Evolutionary conservation across 2,329 filamentous ascomycete species (phyloP).

Genomic region (Domatiomyces catenatus): DNA sequence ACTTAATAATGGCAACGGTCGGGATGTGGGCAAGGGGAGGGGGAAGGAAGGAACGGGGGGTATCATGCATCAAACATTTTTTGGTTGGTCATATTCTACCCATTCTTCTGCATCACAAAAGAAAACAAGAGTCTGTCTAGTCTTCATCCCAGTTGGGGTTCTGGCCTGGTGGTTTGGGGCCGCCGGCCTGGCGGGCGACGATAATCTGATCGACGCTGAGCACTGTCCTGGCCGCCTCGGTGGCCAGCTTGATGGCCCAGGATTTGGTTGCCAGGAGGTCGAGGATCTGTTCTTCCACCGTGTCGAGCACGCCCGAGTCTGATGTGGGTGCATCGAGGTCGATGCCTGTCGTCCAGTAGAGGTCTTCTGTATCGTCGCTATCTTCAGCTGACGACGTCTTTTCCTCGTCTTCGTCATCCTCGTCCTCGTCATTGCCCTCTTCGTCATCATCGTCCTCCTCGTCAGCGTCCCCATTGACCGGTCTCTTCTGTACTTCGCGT

Average conservation of each 20-base stretch:
- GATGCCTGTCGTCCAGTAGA: slow-evolving; percentile 80
- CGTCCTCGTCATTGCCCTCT: slow-evolving; percentile 10
- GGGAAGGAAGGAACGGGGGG: too few relatives aligned
- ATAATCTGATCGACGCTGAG: slow-evolving; percentile 98
- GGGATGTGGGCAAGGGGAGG: too few relatives aligned
- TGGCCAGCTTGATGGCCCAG: slow-evolving; percentile 95
- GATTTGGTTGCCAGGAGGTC: slow-evolving; percentile 84
- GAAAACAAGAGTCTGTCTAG: slow-evolving; percentile 18
- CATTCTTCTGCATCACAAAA: neutral
- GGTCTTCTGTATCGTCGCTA: slow-evolving; percentile 46
- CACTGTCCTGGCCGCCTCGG: slow-evolving; percentile 83
- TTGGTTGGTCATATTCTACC: too few relatives aligned
- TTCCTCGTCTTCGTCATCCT: slow-evolving; percentile 17
- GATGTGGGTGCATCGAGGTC: slow-evolving; percentile 81
- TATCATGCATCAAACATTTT: too few relatives aligned
- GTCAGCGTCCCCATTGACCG: slow-evolving; percentile 12
- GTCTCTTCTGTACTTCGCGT: slow-evolving; percentile 12
- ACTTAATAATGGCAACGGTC: too few relatives aligned
- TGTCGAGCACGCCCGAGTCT: slow-evolving; percentile 61
- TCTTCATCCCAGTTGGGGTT: slow-evolving; percentile 69
- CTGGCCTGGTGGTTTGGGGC: slow-evolving; percentile 88
- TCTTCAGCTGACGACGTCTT: slow-evolving; percentile 23
- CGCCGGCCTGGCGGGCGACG: slow-evolving; percentile 89
- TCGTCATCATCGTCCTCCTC: slow-evolving; percentile 15
- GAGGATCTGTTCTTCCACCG: slow-evolving; percentile 73